Conservation (phyloP, 441 rosid genomes). For the Erodium trifolium region DNA sequence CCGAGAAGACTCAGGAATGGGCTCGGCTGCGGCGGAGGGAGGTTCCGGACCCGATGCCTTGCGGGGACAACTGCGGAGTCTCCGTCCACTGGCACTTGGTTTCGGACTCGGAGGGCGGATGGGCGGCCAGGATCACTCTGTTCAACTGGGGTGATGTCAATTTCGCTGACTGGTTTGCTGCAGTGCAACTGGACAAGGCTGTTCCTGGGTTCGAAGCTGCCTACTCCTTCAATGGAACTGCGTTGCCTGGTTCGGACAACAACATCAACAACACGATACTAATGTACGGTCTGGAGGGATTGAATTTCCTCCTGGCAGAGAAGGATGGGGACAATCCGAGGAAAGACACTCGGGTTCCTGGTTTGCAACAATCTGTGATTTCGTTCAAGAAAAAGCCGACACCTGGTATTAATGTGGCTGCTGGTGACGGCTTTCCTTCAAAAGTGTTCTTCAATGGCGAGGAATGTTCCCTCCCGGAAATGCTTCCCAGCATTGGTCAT, state of each 20-base stretch:
- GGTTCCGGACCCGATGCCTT: constrained; percentile 43
- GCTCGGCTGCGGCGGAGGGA: constrained; percentile 23
- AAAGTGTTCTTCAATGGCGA: constrained; percentile 45
- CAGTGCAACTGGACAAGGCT: constrained; percentile 36
- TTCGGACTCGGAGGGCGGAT: constrained; percentile 37
- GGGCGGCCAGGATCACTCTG: constrained; percentile 43
- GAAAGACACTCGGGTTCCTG: constrained; percentile 39
- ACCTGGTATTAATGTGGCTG: constrained; percentile 31
- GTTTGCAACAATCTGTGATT: constrained; percentile 40
- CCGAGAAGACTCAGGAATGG: constrained; percentile 31
- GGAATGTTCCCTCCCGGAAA: constrained; percentile 42
- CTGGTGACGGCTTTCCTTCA: constrained; percentile 42
- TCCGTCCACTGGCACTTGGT: constrained; percentile 45
- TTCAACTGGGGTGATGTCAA: constrained; percentile 45
- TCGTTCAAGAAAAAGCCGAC: constrained; percentile 41
- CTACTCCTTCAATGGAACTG: constrained; percentile 42
- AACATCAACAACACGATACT: constrained; percentile 31
- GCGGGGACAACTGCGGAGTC: constrained; percentile 53
- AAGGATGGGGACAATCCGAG: constrained; percentile 31
- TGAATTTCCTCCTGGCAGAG: constrained; percentile 35
- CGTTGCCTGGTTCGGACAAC: constrained; percentile 18
- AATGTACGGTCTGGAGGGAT: constrained; percentile 34
- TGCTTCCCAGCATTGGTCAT: constrained; percentile 28
- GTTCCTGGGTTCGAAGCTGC: constrained; percentile 35
- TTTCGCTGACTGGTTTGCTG: constrained; percentile 37